Evolutionary conservation across 2,329 filamentous ascomycete species (phyloP).

Genomic region (Chrysoporthe austroafricana): DNA sequence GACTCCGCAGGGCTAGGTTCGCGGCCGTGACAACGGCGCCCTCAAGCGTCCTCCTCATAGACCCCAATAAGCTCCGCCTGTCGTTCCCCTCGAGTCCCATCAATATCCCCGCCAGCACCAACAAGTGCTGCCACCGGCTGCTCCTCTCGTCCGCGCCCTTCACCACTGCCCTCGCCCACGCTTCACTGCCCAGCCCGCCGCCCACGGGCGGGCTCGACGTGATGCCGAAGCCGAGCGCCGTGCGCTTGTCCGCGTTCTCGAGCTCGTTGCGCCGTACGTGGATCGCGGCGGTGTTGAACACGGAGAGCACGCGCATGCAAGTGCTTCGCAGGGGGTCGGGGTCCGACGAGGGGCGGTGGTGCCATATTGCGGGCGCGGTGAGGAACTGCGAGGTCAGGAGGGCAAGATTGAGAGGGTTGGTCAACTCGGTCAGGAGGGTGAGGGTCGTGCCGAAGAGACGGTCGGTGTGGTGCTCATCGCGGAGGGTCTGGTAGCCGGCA

Average conservation of each 20-base stretch:
- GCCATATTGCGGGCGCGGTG: conserved; percentile 73
- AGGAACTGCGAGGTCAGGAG: conserved; percentile 75
- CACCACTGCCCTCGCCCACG: conserved; percentile 60
- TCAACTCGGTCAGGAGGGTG: conserved; percentile 69
- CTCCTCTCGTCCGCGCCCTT: conserved; percentile 63
- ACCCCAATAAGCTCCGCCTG: conserved; percentile 63
- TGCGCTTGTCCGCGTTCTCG: conserved; percentile 40
- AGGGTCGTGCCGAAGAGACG: conserved; percentile 68
- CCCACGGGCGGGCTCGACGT: conserved; percentile 38
- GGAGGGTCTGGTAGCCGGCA: conserved; percentile 59
- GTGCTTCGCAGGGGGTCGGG: conserved; percentile 60
- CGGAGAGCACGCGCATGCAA: conserved; percentile 68
- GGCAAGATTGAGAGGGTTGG: conserved; percentile 75
- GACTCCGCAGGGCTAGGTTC: conserved; percentile 71
- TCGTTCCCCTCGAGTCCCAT: conserved; percentile 73
- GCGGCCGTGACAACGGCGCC: conserved; percentile 73
- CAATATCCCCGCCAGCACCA: conserved; percentile 79
- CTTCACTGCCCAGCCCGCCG: conserved; percentile 51
- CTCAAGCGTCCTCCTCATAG: conserved; percentile 70
- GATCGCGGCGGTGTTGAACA: conserved; percentile 70
- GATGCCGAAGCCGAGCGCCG: conserved; percentile 7
- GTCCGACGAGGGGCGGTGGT: conserved; percentile 42
- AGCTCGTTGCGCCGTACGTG: conserved; percentile 55
- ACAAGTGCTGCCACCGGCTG: conserved; percentile 78
- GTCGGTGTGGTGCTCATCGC: conserved; percentile 54